Conservation (phyloP, 106 monocot species). For the Allium sativum region DNA sequence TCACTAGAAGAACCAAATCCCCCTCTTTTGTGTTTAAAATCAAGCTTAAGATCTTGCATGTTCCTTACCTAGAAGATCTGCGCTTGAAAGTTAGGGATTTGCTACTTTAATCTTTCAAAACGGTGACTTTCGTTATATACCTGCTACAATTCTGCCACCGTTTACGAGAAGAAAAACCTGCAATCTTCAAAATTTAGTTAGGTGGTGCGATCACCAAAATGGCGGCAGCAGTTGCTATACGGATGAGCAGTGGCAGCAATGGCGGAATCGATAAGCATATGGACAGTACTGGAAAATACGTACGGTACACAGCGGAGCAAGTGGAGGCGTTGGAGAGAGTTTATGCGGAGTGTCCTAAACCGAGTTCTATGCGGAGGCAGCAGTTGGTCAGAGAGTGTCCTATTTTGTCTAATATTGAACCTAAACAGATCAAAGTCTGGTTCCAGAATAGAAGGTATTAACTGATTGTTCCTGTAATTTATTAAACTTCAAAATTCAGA, state of each 20-base stretch:
- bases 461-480: no score
- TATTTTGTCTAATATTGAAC: slow-evolving; percentile 72
- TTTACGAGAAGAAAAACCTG: no score
- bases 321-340: slow-evolving; percentile 87
- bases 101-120: no score
- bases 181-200: no score
- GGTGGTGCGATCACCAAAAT: not conserved
- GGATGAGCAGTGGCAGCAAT: slow-evolving; percentile 28
- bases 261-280: slow-evolving; percentile 27
- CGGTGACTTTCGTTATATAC: no score
- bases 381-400: slow-evolving; percentile 78
- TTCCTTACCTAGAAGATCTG: no score
- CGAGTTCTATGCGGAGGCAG: slow-evolving; percentile 70
- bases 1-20: no score
- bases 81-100: no score
- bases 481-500: not conserved
- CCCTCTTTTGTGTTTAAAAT: no score
- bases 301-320: slow-evolving; percentile 89
- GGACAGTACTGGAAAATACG: slow-evolving; percentile 66
- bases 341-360: slow-evolving; percentile 87
- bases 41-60: no score
- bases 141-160: no score
- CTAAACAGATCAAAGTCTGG: slow-evolving; percentile 97
- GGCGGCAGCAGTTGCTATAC: slow-evolving; percentile 2
- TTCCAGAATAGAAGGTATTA: slow-evolving; percentile 83